Conservation (phyloP, 139 green algal species). For the Picochlorum sp. region DNA sequence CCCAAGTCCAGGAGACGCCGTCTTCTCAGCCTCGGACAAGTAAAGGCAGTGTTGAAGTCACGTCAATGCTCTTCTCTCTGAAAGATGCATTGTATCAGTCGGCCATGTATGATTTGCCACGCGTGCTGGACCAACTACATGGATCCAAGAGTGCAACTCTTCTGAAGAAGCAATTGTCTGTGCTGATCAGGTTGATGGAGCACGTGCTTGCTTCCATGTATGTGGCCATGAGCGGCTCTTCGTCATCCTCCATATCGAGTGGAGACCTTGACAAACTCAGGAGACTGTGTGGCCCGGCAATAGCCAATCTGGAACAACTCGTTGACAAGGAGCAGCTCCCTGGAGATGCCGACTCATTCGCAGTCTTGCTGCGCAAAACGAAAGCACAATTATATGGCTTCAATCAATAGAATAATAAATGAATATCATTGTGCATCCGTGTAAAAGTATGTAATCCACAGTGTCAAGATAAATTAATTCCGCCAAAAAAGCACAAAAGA, state of each 20-base stretch:
- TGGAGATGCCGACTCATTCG: constrained; percentile 14
- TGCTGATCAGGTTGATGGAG: not conserved
- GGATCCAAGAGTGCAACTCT: not conserved
- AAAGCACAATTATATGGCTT: constrained; percentile 13
- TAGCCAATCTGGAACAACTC: constrained; percentile 10
- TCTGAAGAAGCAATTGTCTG: constrained; percentile 1
- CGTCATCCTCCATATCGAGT: not conserved
- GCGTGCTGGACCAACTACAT: not conserved
- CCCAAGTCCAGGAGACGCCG: no score
- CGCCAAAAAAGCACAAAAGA: no score
- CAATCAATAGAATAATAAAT: not conserved
- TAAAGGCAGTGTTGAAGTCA: not conserved
- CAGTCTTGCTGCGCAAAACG: constrained; percentile 23
- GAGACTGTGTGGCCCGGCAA: constrained; percentile 14
- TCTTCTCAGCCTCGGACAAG: no score
- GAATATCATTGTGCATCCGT: not conserved
- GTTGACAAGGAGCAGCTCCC: not conserved
- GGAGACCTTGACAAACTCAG: constrained; percentile 31
- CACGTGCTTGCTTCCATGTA: not conserved
- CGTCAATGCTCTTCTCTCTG: constrained; percentile 13
- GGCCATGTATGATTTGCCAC: constrained; percentile 7
- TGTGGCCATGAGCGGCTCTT: not conserved
- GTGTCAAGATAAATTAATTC: no score
- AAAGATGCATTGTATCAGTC: constrained; percentile 10
- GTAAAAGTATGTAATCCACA: no score